A percentile compares a stretch with the other conserved stretches of the same genome.
Conservation (phyloP, 192 early-diverging fungal genomes). For the Spizellomyces punctatus region DNA sequence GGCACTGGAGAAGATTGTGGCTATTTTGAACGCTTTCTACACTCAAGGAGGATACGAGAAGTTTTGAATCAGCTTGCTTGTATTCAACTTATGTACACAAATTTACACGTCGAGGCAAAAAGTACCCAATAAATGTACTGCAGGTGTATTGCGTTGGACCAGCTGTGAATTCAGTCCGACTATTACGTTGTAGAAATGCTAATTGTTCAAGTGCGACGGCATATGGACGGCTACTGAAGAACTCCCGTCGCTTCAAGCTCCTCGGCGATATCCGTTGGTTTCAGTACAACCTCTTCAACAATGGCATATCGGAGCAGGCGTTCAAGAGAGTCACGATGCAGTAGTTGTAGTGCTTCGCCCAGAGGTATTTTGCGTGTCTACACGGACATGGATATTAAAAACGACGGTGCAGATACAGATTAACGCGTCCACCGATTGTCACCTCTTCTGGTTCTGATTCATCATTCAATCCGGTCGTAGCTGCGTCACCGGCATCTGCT, state of each 20-base stretch:
- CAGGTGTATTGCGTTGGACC: too few species aligned
- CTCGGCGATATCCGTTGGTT: neutral
- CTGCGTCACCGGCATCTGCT: neutral
- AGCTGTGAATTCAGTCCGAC: too few species aligned
- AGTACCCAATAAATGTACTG: too few species aligned
- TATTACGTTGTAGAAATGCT: neutral
- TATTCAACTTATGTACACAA: too few species aligned
- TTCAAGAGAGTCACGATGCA: constrained; percentile 1
- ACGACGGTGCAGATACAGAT: neutral
- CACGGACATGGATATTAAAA: neutral
- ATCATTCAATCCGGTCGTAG: neutral
- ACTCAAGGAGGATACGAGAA: constrained; percentile 26
- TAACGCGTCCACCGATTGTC: neutral
- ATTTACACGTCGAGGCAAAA: too few species aligned
- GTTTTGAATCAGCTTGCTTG: neutral
- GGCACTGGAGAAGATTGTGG: constrained; percentile 75
- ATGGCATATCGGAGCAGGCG: neutral
- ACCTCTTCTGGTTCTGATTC: neutral
- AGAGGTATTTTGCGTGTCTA: constrained; percentile 2
- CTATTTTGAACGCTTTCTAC: constrained; percentile 48
- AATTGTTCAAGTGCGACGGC: neutral
- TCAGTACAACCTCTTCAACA: neutral
- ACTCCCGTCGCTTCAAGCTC: constrained; percentile 13
- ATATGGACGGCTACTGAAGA: neutral
- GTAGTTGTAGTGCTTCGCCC: constrained; percentile 2